phyloP scores from a whole-genome alignment of 2,329 filamentous ascomycete species.

The Monosporascus sp. region DNA sequence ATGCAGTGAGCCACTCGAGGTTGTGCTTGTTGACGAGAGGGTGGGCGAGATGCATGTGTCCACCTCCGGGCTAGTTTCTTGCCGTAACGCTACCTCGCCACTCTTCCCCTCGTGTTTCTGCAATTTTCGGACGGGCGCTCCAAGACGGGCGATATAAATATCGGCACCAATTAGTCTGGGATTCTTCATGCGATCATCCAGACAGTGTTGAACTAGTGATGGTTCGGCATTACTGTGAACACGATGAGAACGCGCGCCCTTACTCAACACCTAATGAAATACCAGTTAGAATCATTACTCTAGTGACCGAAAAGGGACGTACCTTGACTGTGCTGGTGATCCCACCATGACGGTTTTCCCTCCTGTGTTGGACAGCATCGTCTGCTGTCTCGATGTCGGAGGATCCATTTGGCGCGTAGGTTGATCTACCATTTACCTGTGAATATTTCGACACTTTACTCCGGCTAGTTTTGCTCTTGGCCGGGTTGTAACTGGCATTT shows the following conservation, averaged over 20 bases:
- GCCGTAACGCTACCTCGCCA: not conserved
- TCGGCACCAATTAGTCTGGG: conserved; percentile 42
- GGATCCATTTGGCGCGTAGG: too few relatives aligned
- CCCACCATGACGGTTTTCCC: not conserved
- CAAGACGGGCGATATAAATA: conserved; percentile 43
- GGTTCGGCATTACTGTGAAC: conserved; percentile 3
- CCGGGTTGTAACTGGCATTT: conserved; percentile 22
- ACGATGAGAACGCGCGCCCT: conserved; percentile 1
- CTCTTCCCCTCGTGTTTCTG: not conserved
- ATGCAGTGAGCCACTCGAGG: conserved; percentile 34
- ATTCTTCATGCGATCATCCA: conserved; percentile 37
- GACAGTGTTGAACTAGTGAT: conserved; percentile 1
- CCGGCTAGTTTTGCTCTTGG: conserved; percentile 9
- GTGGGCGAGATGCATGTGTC: not conserved
- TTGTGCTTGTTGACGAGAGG: not conserved
- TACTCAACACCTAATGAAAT: not conserved
- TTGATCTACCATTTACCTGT: not conserved
- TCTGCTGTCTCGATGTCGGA: not conserved
- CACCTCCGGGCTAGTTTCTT: not conserved
- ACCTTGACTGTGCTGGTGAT: not conserved
- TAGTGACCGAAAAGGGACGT: not conserved
- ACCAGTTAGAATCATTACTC: not conserved
- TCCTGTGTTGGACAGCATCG: not conserved
- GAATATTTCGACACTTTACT: not conserved
- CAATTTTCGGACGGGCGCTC: conserved; percentile 8